phyloP scores from a whole-genome alignment of 2,329 filamentous ascomycete species.

The Clarireedia sp. region DNA sequence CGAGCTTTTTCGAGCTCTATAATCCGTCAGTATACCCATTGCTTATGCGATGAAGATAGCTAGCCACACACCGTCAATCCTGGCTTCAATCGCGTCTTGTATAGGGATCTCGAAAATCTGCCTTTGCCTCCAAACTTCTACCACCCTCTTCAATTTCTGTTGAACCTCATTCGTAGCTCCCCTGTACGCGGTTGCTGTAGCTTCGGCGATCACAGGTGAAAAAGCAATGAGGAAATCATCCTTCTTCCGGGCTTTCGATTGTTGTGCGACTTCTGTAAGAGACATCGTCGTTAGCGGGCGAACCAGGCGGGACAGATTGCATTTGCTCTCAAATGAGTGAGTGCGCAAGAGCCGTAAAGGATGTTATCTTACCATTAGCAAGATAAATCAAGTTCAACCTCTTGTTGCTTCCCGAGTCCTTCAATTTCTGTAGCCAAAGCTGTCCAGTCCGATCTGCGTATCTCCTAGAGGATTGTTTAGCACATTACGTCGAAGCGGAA shows the following conservation, averaged over 20 bases:
- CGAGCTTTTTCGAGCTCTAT: conserved; percentile 56
- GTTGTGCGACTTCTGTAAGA: conserved; percentile 78
- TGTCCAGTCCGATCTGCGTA: conserved; percentile 88
- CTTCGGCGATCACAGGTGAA: conserved; percentile 84
- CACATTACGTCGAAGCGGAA: not conserved
- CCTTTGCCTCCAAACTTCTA: conserved; percentile 90
- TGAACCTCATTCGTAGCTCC: conserved; percentile 81
- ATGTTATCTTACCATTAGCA: conserved; percentile 66
- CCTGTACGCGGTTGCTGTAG: conserved; percentile 84
- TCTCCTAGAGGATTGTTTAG: conserved; percentile 50
- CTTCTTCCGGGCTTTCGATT: conserved; percentile 87
- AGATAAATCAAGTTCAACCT: conserved; percentile 88
- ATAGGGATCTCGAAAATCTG: conserved; percentile 76
- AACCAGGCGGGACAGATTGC: conserved; percentile 11
- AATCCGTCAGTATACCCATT: conserved; percentile 8
- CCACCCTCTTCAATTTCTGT: conserved; percentile 75
- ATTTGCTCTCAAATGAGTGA: not conserved
- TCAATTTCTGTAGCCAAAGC: conserved; percentile 83
- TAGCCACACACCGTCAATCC: conserved; percentile 60
- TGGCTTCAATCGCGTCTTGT: conserved; percentile 70
- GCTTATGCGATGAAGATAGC: not conserved
- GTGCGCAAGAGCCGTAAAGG: conserved; percentile 20
- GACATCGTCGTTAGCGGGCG: conserved; percentile 18
- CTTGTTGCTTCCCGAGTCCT: conserved; percentile 79
- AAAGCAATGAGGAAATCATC: conserved; percentile 90